Base-by-base conservation (phyloP, 306 rosid genomes). In the Corylus americana region DNA sequence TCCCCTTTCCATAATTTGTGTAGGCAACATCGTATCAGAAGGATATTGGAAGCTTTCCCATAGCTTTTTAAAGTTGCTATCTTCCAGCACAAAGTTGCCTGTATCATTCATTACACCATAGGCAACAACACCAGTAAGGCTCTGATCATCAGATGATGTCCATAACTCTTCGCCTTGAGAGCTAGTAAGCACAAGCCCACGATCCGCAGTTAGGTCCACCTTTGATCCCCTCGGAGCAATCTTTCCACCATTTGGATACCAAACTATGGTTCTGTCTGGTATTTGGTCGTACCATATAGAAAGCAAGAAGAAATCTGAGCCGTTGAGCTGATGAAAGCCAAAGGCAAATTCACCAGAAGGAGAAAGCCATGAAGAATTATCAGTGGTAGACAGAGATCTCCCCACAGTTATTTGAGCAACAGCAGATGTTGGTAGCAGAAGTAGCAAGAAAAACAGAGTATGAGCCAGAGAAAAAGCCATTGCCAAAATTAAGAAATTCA, bases 11-110 rank as follows among this genome's bases (percentile, higher is more conserved):
- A 59, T 93, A 93, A 62, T 13, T 1, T 91, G 93, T 6, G 83
- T 72, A 2, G 93, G 96, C 76, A 91, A 77, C 51, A 89, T 20
- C 29, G 89, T 89, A 31, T 91, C 87, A 0, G 63, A 79, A 8
- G 81, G 87, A 49, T 69, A 1, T 29, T 49, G 13, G 77, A 89
- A 91, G 58, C 84, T 87, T 85, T 91, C 88, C 92, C 92, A 91
- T 1, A 81, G 10, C 29, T 35, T 48, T 0, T 54, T 73, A 22
- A 10, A 64, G 3, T 12, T 29, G 3, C 20, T 29, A 50, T 76
- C 84, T 31, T 71, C 25, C 35, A 91, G 85, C 50, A 83, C 80
- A 48, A 91, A 79, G 78, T 87, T 91, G 10, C 96, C 87, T 1
- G 83, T 80, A 49, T 91, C 84, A 12, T 75, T 78, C 53, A 89